phyloP scores from a whole-genome alignment of 2,329 filamentous ascomycete species.

The Penicillium sclerotigenum region DNA sequence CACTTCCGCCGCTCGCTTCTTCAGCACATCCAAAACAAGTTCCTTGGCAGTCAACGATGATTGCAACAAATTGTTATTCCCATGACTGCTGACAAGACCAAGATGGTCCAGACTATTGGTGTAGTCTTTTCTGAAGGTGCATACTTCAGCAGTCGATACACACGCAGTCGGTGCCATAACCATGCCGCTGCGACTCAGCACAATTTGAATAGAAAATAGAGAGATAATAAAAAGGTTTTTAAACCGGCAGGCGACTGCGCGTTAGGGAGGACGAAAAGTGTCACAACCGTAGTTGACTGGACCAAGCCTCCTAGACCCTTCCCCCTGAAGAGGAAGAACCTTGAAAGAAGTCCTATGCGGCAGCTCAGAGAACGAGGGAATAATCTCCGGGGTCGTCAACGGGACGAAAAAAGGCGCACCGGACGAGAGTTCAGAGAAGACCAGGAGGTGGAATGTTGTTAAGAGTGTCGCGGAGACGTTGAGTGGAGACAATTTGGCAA shows the following conservation, averaged over 20 bases:
- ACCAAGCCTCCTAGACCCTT: conserved; percentile 99
- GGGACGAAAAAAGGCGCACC: conserved; percentile 40
- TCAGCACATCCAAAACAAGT: conserved; percentile 81
- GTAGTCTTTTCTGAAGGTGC: conserved; percentile 37
- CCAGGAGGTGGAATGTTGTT: conserved; percentile 48
- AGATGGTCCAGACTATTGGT: conserved; percentile 25
- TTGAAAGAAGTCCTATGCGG: conserved; percentile 98
- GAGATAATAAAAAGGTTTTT: conserved; percentile 15
- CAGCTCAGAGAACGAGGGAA: conserved; percentile 75
- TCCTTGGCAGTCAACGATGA: conserved; percentile 61
- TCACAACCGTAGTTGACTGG: conserved; percentile 85
- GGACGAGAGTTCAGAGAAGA: conserved; percentile 28
- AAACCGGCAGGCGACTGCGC: conserved; percentile 40
- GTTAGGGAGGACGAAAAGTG: conserved; percentile 94
- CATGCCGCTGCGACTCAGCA: conserved; percentile 45
- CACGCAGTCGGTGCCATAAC: conserved; percentile 71
- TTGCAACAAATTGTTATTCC: conserved; percentile 40
- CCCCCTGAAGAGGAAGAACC: conserved; percentile 99
- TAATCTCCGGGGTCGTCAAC: conserved; percentile 44
- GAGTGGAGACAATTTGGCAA: conserved; percentile 45
- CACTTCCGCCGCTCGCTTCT: conserved; percentile 77
- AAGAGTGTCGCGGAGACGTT: conserved; percentile 46
- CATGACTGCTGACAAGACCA: conserved; percentile 43
- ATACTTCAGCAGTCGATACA: conserved; percentile 48
- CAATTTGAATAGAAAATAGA: conserved; percentile 23